These are phyloP conservation scores for Yamadazyma ubonensis DNA, from an alignment of 805 yeast species.

Conservation along the genomic window DNA sequence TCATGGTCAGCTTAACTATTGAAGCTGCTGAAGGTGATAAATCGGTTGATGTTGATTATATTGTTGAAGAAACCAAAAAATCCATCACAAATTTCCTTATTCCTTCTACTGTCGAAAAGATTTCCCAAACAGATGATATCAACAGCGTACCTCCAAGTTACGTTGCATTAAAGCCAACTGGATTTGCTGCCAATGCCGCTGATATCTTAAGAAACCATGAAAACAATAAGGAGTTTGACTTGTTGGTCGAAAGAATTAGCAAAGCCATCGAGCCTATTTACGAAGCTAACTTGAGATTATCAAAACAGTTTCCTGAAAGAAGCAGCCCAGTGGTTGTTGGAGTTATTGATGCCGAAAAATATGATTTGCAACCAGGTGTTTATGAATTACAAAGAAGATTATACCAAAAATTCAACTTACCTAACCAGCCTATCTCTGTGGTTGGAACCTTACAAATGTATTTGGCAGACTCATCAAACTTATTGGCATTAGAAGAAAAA, in stretches of 20 bases:
- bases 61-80: slow-evolving; percentile 60
- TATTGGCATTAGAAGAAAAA: slow-evolving; percentile 60
- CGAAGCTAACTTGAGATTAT: slow-evolving; percentile 50
- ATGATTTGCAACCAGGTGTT: slow-evolving; percentile 85
- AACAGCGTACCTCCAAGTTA: slow-evolving; percentile 85
- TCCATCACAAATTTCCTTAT: slow-evolving; percentile 67
- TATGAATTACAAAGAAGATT: slow-evolving; percentile 84
- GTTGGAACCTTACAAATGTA: slow-evolving; percentile 95
- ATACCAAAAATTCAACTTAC: slow-evolving; percentile 68
- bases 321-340: slow-evolving; percentile 69
- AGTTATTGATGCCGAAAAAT: slow-evolving; percentile 90
- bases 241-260: slow-evolving; percentile 64
- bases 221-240: slow-evolving; percentile 47
- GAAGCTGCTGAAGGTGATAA: slow-evolving; percentile 86
- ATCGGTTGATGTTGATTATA: slow-evolving; percentile 56
- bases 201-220: slow-evolving; percentile 60
- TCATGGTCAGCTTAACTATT: slow-evolving; percentile 93
- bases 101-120: slow-evolving; percentile 67
- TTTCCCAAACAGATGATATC: slow-evolving; percentile 46
- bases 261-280: slow-evolving; percentile 57
- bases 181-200: slow-evolving; percentile 76
- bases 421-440: slow-evolving; percentile 57
- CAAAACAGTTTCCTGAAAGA: slow-evolving; percentile 58
- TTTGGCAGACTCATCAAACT: slow-evolving; percentile 64
- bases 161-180: slow-evolving; percentile 92